Conservation (phyloP, 352 stramenopile genomes). For the Phytopythium delawarense region DNA sequence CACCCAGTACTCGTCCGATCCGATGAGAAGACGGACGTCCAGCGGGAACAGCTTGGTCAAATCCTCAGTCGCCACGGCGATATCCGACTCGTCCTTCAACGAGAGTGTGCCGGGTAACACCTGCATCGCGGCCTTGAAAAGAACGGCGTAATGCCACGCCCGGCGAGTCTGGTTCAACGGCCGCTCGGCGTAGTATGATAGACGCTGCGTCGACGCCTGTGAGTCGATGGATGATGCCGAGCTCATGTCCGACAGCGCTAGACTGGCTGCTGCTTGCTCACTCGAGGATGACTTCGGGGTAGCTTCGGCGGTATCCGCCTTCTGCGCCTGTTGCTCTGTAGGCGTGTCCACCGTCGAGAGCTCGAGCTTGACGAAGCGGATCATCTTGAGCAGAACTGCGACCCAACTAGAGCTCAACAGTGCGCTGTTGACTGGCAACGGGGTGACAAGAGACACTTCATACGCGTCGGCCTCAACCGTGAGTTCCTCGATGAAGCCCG, state of each 20-base stretch:
- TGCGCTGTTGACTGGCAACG: conserved; percentile 14
- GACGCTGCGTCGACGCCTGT: background rate
- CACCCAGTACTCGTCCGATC: conserved; percentile 46
- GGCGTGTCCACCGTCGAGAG: conserved; percentile 11
- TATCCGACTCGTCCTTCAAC: conserved; percentile 30
- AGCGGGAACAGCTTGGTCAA: conserved; percentile 57
- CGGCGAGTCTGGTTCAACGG: conserved; percentile 28
- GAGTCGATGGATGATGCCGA: conserved; percentile 14
- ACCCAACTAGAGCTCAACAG: conserved; percentile 45
- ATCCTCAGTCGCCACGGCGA: conserved; percentile 39
- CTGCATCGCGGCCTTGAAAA: conserved; percentile 55
- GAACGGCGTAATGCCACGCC: conserved; percentile 72
- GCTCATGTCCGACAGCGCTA: conserved; percentile 2
- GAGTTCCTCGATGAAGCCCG: conserved; percentile 41
- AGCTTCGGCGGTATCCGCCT: background rate
- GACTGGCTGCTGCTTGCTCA: background rate
- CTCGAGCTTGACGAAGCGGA: conserved; percentile 39
- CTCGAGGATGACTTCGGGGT: background rate
- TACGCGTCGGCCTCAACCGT: conserved; percentile 53
- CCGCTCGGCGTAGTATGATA: conserved; percentile 27
- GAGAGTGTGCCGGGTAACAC: conserved; percentile 43
- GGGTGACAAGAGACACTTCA: conserved; percentile 43
- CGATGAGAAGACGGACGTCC: conserved; percentile 56
- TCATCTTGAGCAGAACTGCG: conserved; percentile 47
- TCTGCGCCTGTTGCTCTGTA: background rate